phyloP scores from a whole-genome alignment of 2,329 filamentous ascomycete species.

The Paraphoma sp. region DNA sequence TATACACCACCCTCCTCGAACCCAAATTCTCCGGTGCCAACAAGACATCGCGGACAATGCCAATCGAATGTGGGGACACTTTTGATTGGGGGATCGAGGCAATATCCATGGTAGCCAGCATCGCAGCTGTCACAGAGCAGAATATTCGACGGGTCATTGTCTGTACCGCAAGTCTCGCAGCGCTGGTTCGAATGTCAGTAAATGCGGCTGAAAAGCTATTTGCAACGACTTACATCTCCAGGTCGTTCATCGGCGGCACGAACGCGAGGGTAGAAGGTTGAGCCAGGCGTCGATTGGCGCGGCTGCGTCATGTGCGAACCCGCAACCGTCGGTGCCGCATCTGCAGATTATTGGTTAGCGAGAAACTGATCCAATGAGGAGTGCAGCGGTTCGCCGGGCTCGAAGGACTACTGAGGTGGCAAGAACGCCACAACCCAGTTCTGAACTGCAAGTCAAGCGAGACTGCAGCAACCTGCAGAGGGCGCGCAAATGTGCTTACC shows the following conservation, averaged over 20 bases:
- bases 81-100: constrained; percentile 85
- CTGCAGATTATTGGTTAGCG: constrained; percentile 46
- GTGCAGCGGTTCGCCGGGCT: constrained; percentile 11
- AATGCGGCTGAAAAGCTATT: not conserved
- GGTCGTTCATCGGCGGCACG: constrained; percentile 60
- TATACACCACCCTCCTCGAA: constrained; percentile 97
- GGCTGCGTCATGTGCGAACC: constrained; percentile 97
- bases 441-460: constrained; percentile 24
- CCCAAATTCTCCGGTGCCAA: constrained; percentile 94
- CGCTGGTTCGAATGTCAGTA: constrained; percentile 59
- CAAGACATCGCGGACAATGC: constrained; percentile 94
- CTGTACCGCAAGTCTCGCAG: constrained; percentile 86
- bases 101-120: constrained; percentile 83
- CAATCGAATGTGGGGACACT: constrained; percentile 83
- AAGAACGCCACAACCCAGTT: constrained; percentile 27
- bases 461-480: constrained; percentile 22
- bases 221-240: constrained; percentile 59
- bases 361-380: constrained; percentile 25
- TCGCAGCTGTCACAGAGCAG: constrained; percentile 92
- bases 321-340: constrained; percentile 78
- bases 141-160: constrained; percentile 73
- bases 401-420: constrained; percentile 23
- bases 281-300: constrained; percentile 76
- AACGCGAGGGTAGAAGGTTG: constrained; percentile 61
- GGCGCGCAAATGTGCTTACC: constrained; percentile 57